Conservation (phyloP, 495 filamentous ascomycete genomes). For the Rhypophila decipiens region DNA sequence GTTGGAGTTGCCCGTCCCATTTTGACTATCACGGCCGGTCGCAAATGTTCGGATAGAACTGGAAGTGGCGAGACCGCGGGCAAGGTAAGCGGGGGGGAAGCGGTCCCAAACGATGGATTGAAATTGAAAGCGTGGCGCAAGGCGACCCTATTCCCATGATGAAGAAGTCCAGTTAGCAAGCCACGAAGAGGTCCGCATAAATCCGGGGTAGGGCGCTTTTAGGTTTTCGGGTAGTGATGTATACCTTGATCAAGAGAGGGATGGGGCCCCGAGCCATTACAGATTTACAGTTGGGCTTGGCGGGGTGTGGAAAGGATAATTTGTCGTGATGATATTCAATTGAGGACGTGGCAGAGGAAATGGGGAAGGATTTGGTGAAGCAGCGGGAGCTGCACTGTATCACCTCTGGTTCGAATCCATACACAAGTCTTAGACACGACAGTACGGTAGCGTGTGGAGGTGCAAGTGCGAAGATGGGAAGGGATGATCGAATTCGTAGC, state of each 20-base stretch:
- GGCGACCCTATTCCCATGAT: constrained; percentile 17
- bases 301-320: too few species aligned
- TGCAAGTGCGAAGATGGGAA: background rate
- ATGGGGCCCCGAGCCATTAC: constrained; percentile 20
- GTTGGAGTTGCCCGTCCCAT: constrained; percentile 4
- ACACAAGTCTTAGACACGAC: too few species aligned
- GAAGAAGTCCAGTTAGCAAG: constrained; percentile 11
- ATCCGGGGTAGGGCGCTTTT: too few species aligned
- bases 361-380: background rate
- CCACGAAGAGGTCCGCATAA: too few species aligned
- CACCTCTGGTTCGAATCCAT: constrained; percentile 18
- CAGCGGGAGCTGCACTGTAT: constrained; percentile 18
- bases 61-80: background rate
- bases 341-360: too few species aligned
- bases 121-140: constrained; percentile 11
- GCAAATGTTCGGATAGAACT: constrained; percentile 11
- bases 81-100: background rate
- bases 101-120: background rate
- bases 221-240: too few species aligned
- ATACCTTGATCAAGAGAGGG: constrained; percentile 19
- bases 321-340: too few species aligned
- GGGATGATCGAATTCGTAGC: background rate
- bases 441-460: too few species aligned
- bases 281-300: too few species aligned
- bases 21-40: constrained; percentile 9